phyloP scores from a whole-genome alignment of 441 rosid species.

The Viola pubescens region DNA sequence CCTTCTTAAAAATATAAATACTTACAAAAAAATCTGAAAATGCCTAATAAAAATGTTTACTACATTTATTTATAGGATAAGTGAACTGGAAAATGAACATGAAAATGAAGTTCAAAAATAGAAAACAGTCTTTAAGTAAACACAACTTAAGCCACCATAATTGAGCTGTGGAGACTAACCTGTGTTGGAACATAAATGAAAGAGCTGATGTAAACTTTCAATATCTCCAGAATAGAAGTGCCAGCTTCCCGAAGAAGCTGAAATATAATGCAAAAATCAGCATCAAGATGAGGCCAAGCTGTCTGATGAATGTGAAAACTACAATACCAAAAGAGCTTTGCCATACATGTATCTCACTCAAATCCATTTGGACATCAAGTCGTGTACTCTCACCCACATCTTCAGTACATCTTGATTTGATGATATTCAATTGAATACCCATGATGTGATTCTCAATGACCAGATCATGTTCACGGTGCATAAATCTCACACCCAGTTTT shows the following conservation, averaged over 20 bases:
- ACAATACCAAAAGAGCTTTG: conserved; percentile 23
- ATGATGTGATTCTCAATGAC: conserved; percentile 67
- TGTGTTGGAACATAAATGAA: conserved; percentile 71
- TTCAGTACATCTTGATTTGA: conserved; percentile 67
- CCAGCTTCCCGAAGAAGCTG: conserved; percentile 87
- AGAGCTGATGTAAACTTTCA: conserved; percentile 76
- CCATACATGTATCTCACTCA: conserved; percentile 94
- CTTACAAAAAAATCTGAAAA: too few relatives aligned
- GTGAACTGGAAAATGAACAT: too few relatives aligned
- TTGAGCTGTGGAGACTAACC: conserved; percentile 40
- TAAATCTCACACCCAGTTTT: conserved; percentile 74
- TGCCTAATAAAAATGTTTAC: too few relatives aligned
- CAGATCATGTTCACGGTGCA: conserved; percentile 61
- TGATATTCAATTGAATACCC: conserved; percentile 72
- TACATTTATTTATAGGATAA: too few relatives aligned
- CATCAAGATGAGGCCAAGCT: conserved; percentile 17
- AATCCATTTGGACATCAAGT: conserved; percentile 81
- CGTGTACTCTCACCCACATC: conserved; percentile 90
- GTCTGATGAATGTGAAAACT: conserved; percentile 18
- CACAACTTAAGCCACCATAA: conserved; percentile 14
- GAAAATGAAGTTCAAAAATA: too few relatives aligned
- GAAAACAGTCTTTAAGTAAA: too few relatives aligned
- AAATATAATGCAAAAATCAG: conserved; percentile 31
- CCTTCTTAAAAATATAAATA: too few relatives aligned
- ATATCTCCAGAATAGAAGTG: conserved; percentile 75